Evolutionary conservation across 768 basidiomycete species (phyloP), one percentile per base, ranked within the genome.

Genomic region (Suillus variegatus): DNA sequence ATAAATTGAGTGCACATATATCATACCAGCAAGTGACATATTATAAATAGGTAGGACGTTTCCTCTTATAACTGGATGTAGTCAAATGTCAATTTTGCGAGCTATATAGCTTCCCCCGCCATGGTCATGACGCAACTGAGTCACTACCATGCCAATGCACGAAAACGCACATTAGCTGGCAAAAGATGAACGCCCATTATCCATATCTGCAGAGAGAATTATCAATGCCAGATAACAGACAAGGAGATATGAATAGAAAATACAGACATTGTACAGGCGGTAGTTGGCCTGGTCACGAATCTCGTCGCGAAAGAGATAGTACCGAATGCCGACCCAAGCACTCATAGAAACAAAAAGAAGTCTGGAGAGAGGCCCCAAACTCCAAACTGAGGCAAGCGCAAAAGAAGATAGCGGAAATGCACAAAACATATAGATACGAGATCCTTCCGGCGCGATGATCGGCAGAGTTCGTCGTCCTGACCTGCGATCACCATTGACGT

Each of bases 381-480:
- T 66, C 69, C 70, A 71, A 46, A 70, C 2, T 9, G 58, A 38
- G 5, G 70, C 38, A 14, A 70, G 64, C 0, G 43, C 60, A 28
- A 67, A 44, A 2, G 69, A 70, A 64, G 62, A 65, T 41, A 68
- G 13, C 1, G 66, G 66, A 8, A 70, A 58, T n/a, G 43, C 66
- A 18, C 65, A 35, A n/a, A 70, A 35, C 32, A 70, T 68, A 22
- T 62, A 65, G 13, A 63, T n/a, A 1, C 69, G 64, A 9, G 69
- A 72, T 20, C 62, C 70, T 51, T 72, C 64, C 0, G 67, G 70
- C 0, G 64, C 60, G 22, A 70, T 60, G 32, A 79, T 72, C 4
- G 78, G 76, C 13, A 78, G 64, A 0, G 78, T 79, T 13, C 64
- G 70, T 44, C 77, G 72, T 10, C 78, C 77, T 16, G 70, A 65